Percentiles rank a stretch among this genome's conserved stretches.
Evolutionary conservation across 441 rosid species (phyloP).

Genomic region (Erysimum cheiri): DNA sequence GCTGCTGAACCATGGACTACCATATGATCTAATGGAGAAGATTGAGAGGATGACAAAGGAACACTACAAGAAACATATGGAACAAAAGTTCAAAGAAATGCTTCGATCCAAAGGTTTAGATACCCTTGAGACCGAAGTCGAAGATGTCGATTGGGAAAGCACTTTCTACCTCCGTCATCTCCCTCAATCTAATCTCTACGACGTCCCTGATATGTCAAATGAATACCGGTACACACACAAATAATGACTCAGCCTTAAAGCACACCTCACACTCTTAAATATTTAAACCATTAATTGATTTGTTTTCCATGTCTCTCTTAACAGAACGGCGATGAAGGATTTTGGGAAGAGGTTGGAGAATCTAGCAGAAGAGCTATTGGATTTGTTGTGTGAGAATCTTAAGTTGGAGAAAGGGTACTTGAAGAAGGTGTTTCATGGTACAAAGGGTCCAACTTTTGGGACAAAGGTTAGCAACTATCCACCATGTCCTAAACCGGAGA

Average conservation of each 20-base stretch:
- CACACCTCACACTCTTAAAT: neutral
- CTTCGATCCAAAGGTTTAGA: constrained; percentile 59
- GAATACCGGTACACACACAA: constrained; percentile 51
- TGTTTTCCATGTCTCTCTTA: constrained; percentile 8
- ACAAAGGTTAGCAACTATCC: constrained; percentile 89
- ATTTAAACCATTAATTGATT: neutral
- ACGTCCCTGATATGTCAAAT: constrained; percentile 59
- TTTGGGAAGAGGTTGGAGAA: constrained; percentile 56
- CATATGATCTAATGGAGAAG: constrained; percentile 62
- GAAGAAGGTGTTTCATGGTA: constrained; percentile 64
- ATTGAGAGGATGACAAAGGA: constrained; percentile 69
- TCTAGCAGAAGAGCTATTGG: constrained; percentile 65
- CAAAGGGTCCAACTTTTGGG: constrained; percentile 72
- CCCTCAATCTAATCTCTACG: constrained; percentile 57
- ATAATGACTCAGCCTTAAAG: neutral
- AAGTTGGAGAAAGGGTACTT: constrained; percentile 72
- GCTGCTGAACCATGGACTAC: constrained; percentile 68
- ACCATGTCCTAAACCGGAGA: constrained; percentile 82
- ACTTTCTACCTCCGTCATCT: constrained; percentile 68
- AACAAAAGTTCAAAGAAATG: constrained; percentile 64
- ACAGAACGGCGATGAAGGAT: constrained; percentile 66
- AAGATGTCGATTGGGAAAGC: constrained; percentile 71
- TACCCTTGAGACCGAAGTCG: constrained; percentile 54
- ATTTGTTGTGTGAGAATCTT: constrained; percentile 65
- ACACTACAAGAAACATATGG: constrained; percentile 64